Evolutionary conservation across 108 stramenopile species (phyloP), one percentile per base, ranked within the genome.

Genomic region (Discostella stelligeroides): DNA sequence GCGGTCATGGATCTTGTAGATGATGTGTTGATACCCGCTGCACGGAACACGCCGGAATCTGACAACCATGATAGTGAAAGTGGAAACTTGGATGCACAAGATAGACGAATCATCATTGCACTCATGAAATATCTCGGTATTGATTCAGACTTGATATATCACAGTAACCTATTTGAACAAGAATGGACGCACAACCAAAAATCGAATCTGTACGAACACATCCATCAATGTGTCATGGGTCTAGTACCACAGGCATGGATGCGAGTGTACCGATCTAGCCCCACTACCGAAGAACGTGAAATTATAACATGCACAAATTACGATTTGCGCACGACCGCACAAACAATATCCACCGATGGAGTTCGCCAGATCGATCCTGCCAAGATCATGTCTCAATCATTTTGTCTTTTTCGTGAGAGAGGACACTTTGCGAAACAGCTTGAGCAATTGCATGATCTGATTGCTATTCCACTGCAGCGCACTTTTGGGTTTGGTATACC

Each of bases 401-500:
- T 79, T 56, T 47, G 18, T 38, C 37, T 71, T 45, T 59, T 61
- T 30, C 47, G 77, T 23, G 65, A 79, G 54, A 28, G 77, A 38
- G 77, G 77, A 21, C 58, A 56, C 13, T 63, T 71, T 61, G 64
- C 77, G 0, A 11, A 62, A 23, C 63, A 71, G 59, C n/a, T 79
- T 42, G 70, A 70, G 23, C 17, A 71, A 13, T 38, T 79, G 49
- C 70, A 62, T 18, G 69, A 79, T 46, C 59, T 79, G 40, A 59
- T 79, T 39, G 69, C 71, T 25, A 58, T 58, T 49, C 77, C 77
- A 50, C 64, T 79, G 9, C 77, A 79, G 37, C 70, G 77, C 4
- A 66, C 65, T n/a, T n/a, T 80, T 7, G 73, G 68, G 34, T 85
- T 79, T 66, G 81, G 67, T 1, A 76, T 82, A 57, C 84, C 82